Base-by-base conservation (phyloP, 177 flowering plant genomes). In the Vitis hybrid region DNA sequence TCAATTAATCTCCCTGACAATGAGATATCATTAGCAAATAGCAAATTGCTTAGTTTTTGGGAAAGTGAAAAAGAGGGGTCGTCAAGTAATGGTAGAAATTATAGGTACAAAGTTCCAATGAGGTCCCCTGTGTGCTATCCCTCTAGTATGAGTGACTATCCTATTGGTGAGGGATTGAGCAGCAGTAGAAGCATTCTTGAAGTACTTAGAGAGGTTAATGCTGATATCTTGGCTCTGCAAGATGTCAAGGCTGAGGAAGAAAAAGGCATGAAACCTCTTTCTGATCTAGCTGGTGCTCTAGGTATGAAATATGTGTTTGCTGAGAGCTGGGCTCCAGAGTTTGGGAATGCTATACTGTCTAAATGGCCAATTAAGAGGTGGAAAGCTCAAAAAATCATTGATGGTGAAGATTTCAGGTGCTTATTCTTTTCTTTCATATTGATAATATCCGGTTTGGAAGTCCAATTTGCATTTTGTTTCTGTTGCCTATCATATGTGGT, bases 261-360 rank as follows among this genome's bases (percentile, higher is more conserved):
- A 78, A 85, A 81, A 33, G 84, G 78, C 9, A 89, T 87, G 93
- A 84, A 68, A 65, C 94, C 94, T 12, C 66, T 89, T 5, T 88
- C 90, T 18, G 91, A 86, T 72, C 75, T 89, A 70, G 94, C 91
- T 2, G 50, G 50, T 45, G 89, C 84, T 3, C 73, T 89, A 55
- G 94, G 91, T 68, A 89, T 89, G 94, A 76, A 81, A 3, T 89
- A 81, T 74, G 91, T 86, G 62, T 89, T 89, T 77, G 94, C 91
- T 3, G 94, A 88, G 76, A 89, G 94, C 74, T 89, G 94, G 91
- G 94, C 94, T 5, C 94, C 94, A 0, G 90, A 89, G 71, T 89
- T 84, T 66, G 91, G 94, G 3, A 89, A 89, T 48, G 91, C 94
- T 5, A 74, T 89, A 33, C 70, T 89, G 51, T 89, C 91, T 0